Conservation (phyloP, 176 grass and related monocot genomes). For the Oryza meyeriana region DNA sequence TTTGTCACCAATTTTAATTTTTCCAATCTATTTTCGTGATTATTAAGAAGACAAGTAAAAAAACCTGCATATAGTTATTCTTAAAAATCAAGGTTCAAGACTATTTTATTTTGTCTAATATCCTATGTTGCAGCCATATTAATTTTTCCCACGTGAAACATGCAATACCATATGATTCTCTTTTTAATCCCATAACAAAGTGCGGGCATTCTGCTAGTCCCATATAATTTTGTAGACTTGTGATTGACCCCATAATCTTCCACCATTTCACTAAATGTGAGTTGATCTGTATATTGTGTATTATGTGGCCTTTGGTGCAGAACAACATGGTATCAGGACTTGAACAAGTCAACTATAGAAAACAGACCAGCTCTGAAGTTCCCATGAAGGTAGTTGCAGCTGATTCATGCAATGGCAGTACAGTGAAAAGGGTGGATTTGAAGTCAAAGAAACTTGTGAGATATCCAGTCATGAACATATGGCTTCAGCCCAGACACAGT, state of each 20-base stretch:
- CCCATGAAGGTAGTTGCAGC: background rate
- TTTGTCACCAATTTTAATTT: no score
- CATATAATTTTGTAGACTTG: background rate
- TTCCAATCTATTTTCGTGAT: no score
- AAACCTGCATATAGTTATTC: no score
- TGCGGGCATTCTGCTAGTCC: background rate
- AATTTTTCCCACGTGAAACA: no score
- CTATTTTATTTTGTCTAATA: no score
- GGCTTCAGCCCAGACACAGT: conserved; percentile 46
- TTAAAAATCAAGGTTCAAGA: no score
- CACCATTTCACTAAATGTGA: background rate
- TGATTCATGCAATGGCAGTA: conserved; percentile 9
- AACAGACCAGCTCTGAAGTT: conserved; percentile 10
- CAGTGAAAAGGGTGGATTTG: conserved; percentile 17
- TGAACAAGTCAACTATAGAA: background rate
- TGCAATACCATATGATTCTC: no score
- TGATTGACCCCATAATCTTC: background rate
- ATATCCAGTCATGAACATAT: conserved; percentile 48
- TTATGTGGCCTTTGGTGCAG: background rate
- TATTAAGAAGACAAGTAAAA: no score
- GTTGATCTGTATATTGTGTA: background rate
- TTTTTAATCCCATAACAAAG: no score
- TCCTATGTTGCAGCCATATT: no score
- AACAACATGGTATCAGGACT: background rate
- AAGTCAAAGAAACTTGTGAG: conserved; percentile 63